Evolutionary conservation across 2,329 filamentous ascomycete species (phyloP), one percentile per base, ranked within the genome.

Genomic region (Beauveria bassiana): DNA sequence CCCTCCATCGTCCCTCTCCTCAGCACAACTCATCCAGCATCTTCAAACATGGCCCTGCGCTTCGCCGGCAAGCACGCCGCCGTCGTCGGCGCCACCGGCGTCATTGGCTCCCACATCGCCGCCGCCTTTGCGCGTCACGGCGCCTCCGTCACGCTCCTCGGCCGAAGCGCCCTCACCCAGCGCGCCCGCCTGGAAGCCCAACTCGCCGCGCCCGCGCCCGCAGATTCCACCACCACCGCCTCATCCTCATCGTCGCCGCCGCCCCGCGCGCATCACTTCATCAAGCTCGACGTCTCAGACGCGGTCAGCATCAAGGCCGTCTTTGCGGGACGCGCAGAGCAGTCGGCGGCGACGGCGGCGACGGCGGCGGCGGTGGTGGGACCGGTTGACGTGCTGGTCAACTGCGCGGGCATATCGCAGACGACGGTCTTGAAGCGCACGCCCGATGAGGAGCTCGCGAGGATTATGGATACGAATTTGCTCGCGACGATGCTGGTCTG

Each of bases 321-420:
- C 2, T 75, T 76, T 64, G 61, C 60, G 4, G 54, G 40, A 12
- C 58, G 49, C 3, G 50, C 20, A 14, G 34, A 16, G 3, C n/a
- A 40, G 2, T 22, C 9, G n/a, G 20, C 18, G 26, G 16, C 57
- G 14, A 2, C 47, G 8, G 38, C 53, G n/a, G n/a, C 18, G 26
- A 16, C 57, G n/a, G 5, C 47, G 14, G 38, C 54, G 8, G 18
- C 22, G 14, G 38, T 62, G 43, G 69, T 76, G 42, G 74, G 74
- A 0, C 68, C 70, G 9, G 66, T 78, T 9, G 79, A 84, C 68
- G 77, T 93, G 34, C 81, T 96, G 1, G 81, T 96, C 65, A 96
- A 96, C 70, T 89, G 89, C 28, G 91, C 91, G 0, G 92, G 91
- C 10, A 78, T 92, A 24, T 80, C 87, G 0, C 86, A 91, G 66